Evolutionary conservation across 352 stramenopile species (phyloP).

Genomic region (Thraustochytrium sp.): DNA sequence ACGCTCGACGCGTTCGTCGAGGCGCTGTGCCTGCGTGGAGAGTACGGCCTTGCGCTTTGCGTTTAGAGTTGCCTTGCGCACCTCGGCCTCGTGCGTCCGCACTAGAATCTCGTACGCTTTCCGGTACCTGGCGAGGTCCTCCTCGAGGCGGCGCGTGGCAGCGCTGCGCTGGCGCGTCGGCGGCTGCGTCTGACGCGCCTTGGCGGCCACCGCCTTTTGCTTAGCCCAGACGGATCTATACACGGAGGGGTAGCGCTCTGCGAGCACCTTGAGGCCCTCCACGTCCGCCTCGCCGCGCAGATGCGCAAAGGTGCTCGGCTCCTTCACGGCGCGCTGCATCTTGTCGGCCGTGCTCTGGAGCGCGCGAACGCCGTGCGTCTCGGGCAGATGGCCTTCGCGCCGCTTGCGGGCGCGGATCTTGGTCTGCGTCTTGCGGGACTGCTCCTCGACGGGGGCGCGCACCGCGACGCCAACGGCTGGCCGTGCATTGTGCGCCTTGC

Average conservation of each 20-base stretch:
- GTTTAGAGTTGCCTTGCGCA: background rate
- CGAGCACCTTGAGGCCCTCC: constrained; percentile 8
- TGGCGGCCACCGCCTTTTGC: background rate
- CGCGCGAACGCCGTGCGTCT: background rate
- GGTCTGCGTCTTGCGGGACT: background rate
- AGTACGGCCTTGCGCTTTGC: background rate
- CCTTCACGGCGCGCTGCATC: background rate
- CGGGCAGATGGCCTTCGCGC: background rate
- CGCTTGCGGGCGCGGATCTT: constrained; percentile 7
- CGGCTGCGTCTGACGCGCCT: background rate
- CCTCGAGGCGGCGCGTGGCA: background rate
- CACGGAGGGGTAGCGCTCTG: constrained; percentile 15
- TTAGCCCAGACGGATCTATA: constrained; percentile 9
- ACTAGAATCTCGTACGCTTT: constrained; percentile 22
- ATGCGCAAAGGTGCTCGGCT: background rate
- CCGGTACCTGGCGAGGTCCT: constrained; percentile 9
- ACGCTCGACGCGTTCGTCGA: constrained; percentile 3
- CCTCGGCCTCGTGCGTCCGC: constrained; percentile 5
- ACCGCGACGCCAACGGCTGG: no score
- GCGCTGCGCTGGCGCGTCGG: background rate
- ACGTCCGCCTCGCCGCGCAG: background rate
- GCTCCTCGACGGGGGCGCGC: no score
- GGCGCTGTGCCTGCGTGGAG: background rate
- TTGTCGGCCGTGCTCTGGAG: background rate
- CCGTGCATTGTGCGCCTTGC: no score